phyloP scores from a whole-genome alignment of 495 filamentous ascomycete genomes.

The Aspergillus conjunctus region DNA sequence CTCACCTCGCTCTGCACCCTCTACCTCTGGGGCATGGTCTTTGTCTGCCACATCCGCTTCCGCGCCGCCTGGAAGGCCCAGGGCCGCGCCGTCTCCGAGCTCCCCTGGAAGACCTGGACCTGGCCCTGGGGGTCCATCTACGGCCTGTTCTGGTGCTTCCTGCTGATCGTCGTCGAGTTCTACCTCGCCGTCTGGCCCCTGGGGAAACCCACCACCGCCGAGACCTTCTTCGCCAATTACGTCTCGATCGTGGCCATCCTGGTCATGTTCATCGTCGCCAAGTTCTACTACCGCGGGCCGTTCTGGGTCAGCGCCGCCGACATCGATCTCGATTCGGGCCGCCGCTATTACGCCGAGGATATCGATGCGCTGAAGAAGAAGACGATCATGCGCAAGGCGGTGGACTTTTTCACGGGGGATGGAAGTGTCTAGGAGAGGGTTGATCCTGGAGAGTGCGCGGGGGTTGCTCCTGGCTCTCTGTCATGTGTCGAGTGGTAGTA shows the following conservation, averaged over 20 bases:
- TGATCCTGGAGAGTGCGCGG: too few relatives aligned
- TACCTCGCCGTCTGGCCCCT: slow-evolving; percentile 32
- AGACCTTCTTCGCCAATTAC: slow-evolving; percentile 35
- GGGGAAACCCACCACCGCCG: slow-evolving; percentile 15
- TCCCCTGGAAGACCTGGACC: slow-evolving; percentile 60
- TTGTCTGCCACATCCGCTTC: slow-evolving; percentile 59
- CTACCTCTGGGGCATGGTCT: slow-evolving; percentile 60
- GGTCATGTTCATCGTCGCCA: slow-evolving; percentile 25
- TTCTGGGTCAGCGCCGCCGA: slow-evolving; percentile 34
- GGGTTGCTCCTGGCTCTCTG: too few relatives aligned
- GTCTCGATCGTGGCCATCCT: slow-evolving; percentile 28
- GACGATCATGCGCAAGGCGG: not conserved
- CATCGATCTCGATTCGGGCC: slow-evolving; percentile 30
- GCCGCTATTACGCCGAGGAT: slow-evolving; percentile 1
- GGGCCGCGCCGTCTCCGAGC: slow-evolving; percentile 62
- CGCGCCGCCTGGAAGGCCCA: slow-evolving; percentile 65
- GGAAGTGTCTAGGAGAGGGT: not conserved
- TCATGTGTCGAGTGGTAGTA: too few relatives aligned
- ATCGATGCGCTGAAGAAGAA: slow-evolving; percentile 5
- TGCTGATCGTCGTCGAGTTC: slow-evolving; percentile 33
- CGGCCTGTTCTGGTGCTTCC: slow-evolving; percentile 29
- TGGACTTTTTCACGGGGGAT: slow-evolving; percentile 12
- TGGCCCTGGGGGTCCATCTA: slow-evolving; percentile 29
- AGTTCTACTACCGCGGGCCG: slow-evolving; percentile 29
- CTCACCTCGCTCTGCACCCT: slow-evolving; percentile 57